phyloP scores from a whole-genome alignment of 1,284 basidiomycete genomes.

The Irpex lacteus region DNA sequence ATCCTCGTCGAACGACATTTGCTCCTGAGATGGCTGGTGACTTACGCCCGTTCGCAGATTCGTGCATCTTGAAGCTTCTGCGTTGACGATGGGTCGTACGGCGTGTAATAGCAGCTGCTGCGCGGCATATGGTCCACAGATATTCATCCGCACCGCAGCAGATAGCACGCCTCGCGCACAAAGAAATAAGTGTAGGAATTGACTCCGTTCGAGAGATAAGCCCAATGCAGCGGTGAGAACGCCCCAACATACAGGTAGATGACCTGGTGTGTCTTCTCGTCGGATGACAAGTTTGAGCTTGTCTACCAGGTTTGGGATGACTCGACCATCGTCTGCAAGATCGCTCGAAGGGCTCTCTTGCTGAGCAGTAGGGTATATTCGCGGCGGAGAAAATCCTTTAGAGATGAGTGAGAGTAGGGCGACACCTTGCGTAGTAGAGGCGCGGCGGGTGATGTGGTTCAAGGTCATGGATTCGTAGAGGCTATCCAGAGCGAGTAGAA shows the following conservation, averaged over 20 bases:
- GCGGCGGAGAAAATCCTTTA: conserved; percentile 71
- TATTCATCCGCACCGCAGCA: conserved; percentile 88
- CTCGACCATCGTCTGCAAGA: neutral
- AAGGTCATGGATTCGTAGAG: conserved; percentile 85
- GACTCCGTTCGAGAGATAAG: conserved; percentile 67
- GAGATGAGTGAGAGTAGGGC: conserved; percentile 89
- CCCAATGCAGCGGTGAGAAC: conserved; percentile 78
- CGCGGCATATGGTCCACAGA: conserved; percentile 89
- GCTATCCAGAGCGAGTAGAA: conserved; percentile 62
- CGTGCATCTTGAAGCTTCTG: conserved; percentile 44
- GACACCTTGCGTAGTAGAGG: conserved; percentile 89
- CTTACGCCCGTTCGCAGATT: conserved; percentile 42
- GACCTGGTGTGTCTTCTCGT: conserved; percentile 67
- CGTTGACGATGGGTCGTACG: conserved; percentile 62
- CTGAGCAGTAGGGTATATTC: conserved; percentile 8
- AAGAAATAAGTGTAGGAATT: conserved; percentile 89
- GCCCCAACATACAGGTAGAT: conserved; percentile 91
- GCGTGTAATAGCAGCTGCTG: conserved; percentile 85
- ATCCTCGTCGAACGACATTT: conserved; percentile 8
- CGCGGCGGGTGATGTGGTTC: conserved; percentile 86
- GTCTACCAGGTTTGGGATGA: conserved; percentile 46
- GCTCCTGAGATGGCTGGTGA: conserved; percentile 19
- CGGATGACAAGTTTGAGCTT: conserved; percentile 67
- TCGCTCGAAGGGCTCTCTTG: neutral
- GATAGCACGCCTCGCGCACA: conserved; percentile 89